phyloP scores from a whole-genome alignment of 805 yeast species.

The Candida cerambycidarum region DNA sequence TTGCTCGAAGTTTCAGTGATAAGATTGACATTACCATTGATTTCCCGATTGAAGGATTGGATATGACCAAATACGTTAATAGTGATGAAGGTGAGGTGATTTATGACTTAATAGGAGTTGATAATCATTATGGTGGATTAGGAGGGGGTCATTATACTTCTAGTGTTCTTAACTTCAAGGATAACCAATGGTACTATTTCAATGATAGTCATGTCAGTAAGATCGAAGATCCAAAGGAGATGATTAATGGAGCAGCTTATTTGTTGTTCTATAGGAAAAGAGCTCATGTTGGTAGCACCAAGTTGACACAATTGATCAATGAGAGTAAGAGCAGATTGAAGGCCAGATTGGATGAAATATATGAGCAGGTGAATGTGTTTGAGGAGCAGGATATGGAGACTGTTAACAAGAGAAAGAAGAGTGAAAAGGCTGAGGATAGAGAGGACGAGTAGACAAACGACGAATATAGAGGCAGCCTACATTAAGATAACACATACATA shows the following conservation, averaged over 20 bases:
- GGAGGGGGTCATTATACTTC: slow-evolving; percentile 99
- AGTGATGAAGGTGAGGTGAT: slow-evolving; percentile 37
- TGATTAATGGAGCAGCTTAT: slow-evolving; percentile 80
- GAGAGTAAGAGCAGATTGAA: slow-evolving; percentile 31
- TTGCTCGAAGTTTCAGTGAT: slow-evolving; percentile 80
- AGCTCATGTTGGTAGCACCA: slow-evolving; percentile 48
- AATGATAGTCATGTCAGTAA: slow-evolving; percentile 78
- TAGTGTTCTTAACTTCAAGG: slow-evolving; percentile 74
- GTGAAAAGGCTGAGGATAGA: background rate
- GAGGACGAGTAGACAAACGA: too few relatives aligned
- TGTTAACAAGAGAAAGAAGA: slow-evolving; percentile 6
- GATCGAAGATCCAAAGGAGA: slow-evolving; percentile 54
- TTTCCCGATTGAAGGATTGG: slow-evolving; percentile 83
- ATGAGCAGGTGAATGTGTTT: slow-evolving; percentile 8
- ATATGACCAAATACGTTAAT: slow-evolving; percentile 60
- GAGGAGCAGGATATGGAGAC: slow-evolving; percentile 11
- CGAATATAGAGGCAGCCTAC: too few relatives aligned
- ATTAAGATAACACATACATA: too few relatives aligned
- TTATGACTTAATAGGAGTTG: slow-evolving; percentile 89
- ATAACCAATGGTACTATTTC: slow-evolving; percentile 81
- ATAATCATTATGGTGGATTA: slow-evolving; percentile 92
- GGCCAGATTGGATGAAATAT: slow-evolving; percentile 10
- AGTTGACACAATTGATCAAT: slow-evolving; percentile 39
- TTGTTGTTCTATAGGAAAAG: slow-evolving; percentile 76
- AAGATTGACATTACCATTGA: slow-evolving; percentile 83